Conservation (phyloP, 2,329 filamentous ascomycete genomes). For the Zasmidium angulare region DNA sequence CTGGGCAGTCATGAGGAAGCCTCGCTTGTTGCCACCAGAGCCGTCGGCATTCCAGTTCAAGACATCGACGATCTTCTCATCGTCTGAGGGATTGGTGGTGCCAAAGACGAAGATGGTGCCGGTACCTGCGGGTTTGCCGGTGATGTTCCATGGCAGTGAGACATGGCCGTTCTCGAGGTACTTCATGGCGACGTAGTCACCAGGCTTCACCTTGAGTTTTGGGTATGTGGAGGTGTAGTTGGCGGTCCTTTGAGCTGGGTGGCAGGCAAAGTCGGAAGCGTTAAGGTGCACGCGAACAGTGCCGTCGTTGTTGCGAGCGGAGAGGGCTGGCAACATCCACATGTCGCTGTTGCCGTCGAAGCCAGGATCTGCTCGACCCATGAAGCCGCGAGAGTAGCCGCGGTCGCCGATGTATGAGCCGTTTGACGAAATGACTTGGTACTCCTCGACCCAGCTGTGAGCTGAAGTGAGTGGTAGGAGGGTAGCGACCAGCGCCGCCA, state of each 20-base stretch:
- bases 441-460: constrained; percentile 82
- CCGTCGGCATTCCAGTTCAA: constrained; percentile 81
- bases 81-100: constrained; percentile 47
- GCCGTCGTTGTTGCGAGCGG: constrained; percentile 29
- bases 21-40: constrained; percentile 75
- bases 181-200: constrained; percentile 49
- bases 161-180: constrained; percentile 55
- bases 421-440: constrained; percentile 68
- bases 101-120: constrained; percentile 52
- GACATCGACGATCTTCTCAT: constrained; percentile 63
- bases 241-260: constrained; percentile 59
- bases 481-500: constrained; percentile 26
- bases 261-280: constrained; percentile 61
- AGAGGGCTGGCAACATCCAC: constrained; percentile 60
- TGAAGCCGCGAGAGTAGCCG: constrained; percentile 74
- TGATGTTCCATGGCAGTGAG: constrained; percentile 41
- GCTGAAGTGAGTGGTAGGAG: constrained; percentile 39
- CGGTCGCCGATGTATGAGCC: constrained; percentile 69
- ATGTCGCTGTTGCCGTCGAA: constrained; percentile 61
- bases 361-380: constrained; percentile 55
- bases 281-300: constrained; percentile 50
- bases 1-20: constrained; percentile 71
- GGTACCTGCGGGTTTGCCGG: constrained; percentile 44
- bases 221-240: constrained; percentile 57
- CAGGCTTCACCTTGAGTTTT: constrained; percentile 58